Conservation (phyloP, 202 grass and related monocot species). For the Schoenoplectus triqueter region DNA sequence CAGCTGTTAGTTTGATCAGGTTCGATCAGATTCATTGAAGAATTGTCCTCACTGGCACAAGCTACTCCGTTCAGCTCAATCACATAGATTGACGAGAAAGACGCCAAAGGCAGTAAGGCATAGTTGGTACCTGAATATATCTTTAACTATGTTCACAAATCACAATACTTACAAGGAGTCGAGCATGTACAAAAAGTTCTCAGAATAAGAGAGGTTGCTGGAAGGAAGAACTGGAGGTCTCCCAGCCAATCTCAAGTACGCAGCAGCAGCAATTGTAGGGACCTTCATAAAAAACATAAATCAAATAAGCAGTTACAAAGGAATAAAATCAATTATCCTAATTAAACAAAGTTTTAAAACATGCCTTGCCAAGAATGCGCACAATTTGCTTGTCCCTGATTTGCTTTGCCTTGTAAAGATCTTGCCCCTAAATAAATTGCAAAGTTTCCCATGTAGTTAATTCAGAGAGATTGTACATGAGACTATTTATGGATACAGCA, state of each 20-base stretch:
- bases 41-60: not conserved
- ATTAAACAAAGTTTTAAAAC: slow-evolving; percentile 13
- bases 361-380: slow-evolving; percentile 91
- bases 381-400: slow-evolving; percentile 93
- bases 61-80: not conserved
- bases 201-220: slow-evolving; percentile 84
- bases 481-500: slow-evolving; percentile 6
- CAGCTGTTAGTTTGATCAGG: not conserved
- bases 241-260: slow-evolving; percentile 88
- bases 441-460: not conserved
- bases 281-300: slow-evolving; percentile 39
- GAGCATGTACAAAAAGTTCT: slow-evolving; percentile 95
- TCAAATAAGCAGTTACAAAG: slow-evolving; percentile 19
- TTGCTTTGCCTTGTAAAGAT: slow-evolving; percentile 84
- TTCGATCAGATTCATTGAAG: not conserved
- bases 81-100: not conserved
- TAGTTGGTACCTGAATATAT: not conserved
- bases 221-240: slow-evolving; percentile 80
- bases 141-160: not conserved
- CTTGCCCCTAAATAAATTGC: slow-evolving; percentile 67
- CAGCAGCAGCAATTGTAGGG: slow-evolving; percentile 87
- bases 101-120: not conserved
- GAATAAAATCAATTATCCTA: slow-evolving; percentile 24
- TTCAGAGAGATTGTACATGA: not conserved
- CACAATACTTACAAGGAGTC: slow-evolving; percentile 77